A percentile compares a stretch with the other conserved stretches of the same genome.
These are phyloP conservation scores for Collybia sordida DNA, from an alignment of 768 basidiomycete species.

Conservation along the genomic window DNA sequence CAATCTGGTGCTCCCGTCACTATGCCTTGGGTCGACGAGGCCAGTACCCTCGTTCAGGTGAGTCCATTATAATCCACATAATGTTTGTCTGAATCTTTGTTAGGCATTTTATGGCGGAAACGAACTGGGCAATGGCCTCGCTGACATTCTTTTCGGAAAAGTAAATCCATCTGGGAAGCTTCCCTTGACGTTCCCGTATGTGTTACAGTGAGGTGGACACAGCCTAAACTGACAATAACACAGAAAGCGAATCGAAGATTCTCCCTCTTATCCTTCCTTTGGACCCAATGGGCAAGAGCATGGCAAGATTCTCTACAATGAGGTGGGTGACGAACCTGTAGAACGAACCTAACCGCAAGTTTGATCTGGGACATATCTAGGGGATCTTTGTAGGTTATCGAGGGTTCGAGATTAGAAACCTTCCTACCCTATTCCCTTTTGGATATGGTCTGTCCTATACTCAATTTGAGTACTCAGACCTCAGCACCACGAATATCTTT, in stretches of 20 bases:
- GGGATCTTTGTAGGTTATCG: conserved; percentile 56
- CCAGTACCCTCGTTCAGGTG: conserved; percentile 39
- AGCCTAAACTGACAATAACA: background rate
- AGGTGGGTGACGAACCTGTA: conserved; percentile 31
- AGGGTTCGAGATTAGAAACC: conserved; percentile 43
- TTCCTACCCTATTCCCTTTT: conserved; percentile 52
- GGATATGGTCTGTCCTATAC: conserved; percentile 64
- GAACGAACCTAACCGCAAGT: background rate
- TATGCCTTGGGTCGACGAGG: conserved; percentile 53
- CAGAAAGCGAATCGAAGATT: conserved; percentile 51
- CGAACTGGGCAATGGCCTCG: conserved; percentile 55
- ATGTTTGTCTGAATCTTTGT: background rate
- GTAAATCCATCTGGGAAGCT: conserved; percentile 60
- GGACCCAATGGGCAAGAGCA: conserved; percentile 40
- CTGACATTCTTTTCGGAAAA: conserved; percentile 60
- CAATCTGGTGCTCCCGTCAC: conserved; percentile 54
- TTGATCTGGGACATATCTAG: conserved; percentile 18
- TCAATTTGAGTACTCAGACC: conserved; percentile 48
- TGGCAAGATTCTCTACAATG: conserved; percentile 46
- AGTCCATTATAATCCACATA: conserved; percentile 5
- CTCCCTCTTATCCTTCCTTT: conserved; percentile 46
- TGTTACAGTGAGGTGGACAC: background rate
- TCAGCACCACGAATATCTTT: conserved; percentile 33
- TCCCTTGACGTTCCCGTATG: conserved; percentile 53
- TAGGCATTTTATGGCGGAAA: conserved; percentile 57